Percentiles rank a stretch among this genome's conserved stretches.
Conservation (phyloP, 805 yeast genomes). For the Myxozyma nipponensis region DNA sequence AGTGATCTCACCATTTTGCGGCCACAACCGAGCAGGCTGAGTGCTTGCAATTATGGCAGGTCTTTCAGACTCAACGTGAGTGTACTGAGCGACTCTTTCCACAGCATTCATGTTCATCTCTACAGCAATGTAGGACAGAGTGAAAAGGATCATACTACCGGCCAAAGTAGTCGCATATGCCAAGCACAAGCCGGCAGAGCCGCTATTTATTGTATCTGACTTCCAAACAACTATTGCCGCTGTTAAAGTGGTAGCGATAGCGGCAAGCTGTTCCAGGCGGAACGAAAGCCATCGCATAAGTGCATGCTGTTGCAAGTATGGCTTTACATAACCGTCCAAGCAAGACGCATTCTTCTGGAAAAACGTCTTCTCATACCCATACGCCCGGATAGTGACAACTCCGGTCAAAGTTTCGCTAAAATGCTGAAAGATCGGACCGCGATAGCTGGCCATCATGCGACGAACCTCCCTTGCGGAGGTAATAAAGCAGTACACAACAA, state of each 20-base stretch:
- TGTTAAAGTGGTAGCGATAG: conserved; percentile 71
- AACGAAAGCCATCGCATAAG: conserved; percentile 89
- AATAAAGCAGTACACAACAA: conserved; percentile 57
- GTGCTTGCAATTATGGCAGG: conserved; percentile 47
- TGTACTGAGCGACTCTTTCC: conserved; percentile 67
- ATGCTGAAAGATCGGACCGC: conserved; percentile 94
- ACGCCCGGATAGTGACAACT: conserved; percentile 90
- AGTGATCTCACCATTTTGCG: conserved; percentile 53
- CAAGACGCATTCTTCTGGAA: conserved; percentile 70
- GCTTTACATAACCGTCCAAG: conserved; percentile 79
- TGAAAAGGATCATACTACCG: conserved; percentile 65
- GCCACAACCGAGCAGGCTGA: conserved; percentile 57
- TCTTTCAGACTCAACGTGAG: conserved; percentile 65
- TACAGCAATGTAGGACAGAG: conserved; percentile 63
- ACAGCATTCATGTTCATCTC: conserved; percentile 78
- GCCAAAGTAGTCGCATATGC: conserved; percentile 86
- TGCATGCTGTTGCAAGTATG: conserved; percentile 91
- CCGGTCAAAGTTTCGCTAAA: conserved; percentile 91
- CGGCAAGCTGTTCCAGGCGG: conserved; percentile 80
- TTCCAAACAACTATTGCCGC: conserved; percentile 40
- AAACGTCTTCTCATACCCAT: conserved; percentile 84
- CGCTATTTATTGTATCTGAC: conserved; percentile 65
- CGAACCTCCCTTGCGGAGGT: conserved; percentile 91
- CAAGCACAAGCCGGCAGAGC: conserved; percentile 90
- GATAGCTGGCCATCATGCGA: conserved; percentile 78